Conservation (phyloP, 2,329 filamentous ascomycete species). For the Graphilbum fragrans region DNA sequence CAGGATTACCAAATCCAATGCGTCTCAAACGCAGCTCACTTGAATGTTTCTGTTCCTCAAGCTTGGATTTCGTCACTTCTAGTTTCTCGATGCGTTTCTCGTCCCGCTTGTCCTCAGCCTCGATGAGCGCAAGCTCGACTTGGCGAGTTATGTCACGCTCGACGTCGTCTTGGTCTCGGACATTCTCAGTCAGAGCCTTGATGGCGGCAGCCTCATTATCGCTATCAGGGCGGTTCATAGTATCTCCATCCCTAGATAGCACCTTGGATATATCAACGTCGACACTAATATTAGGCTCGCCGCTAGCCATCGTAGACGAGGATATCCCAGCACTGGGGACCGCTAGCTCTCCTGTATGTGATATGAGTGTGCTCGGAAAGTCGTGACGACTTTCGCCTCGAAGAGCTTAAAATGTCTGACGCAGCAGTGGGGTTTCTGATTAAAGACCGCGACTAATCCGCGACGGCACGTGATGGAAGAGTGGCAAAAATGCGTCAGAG, state of each 20-base stretch:
- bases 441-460: constrained; percentile 4
- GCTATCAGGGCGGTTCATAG: not conserved
- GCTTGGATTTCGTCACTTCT: constrained; percentile 39
- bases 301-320: too few species aligned
- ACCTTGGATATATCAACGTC: too few species aligned
- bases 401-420: too few species aligned
- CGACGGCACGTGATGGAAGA: constrained; percentile 10
- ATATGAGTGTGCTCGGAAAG: too few species aligned
- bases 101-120: constrained; percentile 52
- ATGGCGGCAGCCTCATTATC: constrained; percentile 50
- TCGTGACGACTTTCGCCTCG: too few species aligned
- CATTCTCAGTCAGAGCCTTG: constrained; percentile 50
- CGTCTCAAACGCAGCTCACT: constrained; percentile 32
- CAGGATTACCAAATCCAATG: constrained; percentile 29
- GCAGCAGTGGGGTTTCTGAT: not conserved
- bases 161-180: constrained; percentile 79
- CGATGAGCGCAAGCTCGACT: constrained; percentile 45
- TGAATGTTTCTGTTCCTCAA: constrained; percentile 52
- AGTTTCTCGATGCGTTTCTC: constrained; percentile 50
- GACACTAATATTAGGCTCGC: too few species aligned
- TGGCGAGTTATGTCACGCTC: constrained; percentile 70
- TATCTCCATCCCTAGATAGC: too few species aligned
- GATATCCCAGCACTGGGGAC: not conserved
- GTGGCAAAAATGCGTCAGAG: too few species aligned
- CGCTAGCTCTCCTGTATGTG: not conserved